These are phyloP conservation scores for Solanum bulbocastanum DNA, from an alignment of 257 asterid genomes.

Conservation along the genomic window DNA sequence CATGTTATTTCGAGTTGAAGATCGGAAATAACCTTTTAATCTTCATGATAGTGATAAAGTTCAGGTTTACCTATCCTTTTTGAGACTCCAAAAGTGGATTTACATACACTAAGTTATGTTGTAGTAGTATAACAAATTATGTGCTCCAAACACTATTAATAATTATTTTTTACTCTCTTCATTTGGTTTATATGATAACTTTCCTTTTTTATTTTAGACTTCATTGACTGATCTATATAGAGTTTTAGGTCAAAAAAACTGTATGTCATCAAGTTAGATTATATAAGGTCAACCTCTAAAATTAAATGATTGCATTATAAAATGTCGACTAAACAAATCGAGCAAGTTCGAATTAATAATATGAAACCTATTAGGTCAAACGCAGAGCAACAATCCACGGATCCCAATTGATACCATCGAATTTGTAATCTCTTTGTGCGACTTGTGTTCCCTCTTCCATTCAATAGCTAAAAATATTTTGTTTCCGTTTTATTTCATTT, in stretches of 20 bases:
- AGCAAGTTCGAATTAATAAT: not conserved
- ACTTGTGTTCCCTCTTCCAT: not conserved
- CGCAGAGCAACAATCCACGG: not conserved
- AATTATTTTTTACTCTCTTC: not conserved
- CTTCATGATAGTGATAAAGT: not conserved
- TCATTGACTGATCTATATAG: not conserved
- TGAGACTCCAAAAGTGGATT: not conserved
- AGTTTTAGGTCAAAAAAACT: not conserved
- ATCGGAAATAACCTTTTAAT: fast-evolving
- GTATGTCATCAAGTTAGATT: not conserved
- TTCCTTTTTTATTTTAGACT: not conserved
- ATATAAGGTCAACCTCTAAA: not conserved
- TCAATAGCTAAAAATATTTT: not conserved
- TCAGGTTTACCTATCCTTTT: too few relatives aligned
- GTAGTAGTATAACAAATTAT: not conserved
- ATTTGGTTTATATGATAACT: not conserved
- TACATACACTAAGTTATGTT: not conserved
- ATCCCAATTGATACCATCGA: not conserved
- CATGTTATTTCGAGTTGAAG: not conserved
- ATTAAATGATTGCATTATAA: not conserved
- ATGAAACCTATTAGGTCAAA: not conserved
- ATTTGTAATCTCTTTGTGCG: not conserved
- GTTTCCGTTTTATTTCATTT: not conserved
- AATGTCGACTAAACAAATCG: not conserved
- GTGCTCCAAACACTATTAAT: not conserved